Evolutionary conservation across 1,139 yeast species (phyloP).

Genomic region (Candida sp.): DNA sequence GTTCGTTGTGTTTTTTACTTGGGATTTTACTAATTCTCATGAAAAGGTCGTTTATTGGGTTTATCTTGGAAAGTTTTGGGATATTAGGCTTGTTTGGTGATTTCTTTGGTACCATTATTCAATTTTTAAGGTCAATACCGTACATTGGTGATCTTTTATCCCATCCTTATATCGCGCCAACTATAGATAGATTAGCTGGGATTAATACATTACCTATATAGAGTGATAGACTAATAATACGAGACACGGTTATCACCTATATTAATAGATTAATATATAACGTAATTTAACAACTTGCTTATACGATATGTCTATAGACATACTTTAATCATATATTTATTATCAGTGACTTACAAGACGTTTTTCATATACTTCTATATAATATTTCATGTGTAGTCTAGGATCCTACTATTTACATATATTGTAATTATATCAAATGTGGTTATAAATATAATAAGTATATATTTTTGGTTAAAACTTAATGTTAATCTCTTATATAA

Average conservation of each 20-base stretch:
- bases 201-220: slow-evolving; percentile 43
- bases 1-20: slow-evolving; percentile 70
- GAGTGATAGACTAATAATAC: not conserved
- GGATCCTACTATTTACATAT: no score
- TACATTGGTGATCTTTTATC: slow-evolving; percentile 83
- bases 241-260: not conserved
- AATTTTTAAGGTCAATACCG: slow-evolving; percentile 85
- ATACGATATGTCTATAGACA: no score
- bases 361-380: no score
- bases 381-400: no score
- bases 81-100: slow-evolving; percentile 89
- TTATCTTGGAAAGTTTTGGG: slow-evolving; percentile 81
- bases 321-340: no score
- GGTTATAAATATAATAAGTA: no score
- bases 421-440: no score
- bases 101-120: slow-evolving; percentile 86
- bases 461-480: no score
- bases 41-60: slow-evolving; percentile 82
- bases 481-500: no score
- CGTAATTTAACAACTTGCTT: no score
- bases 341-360: no score
- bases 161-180: slow-evolving; percentile 81
- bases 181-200: slow-evolving; percentile 46
- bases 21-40: slow-evolving; percentile 76
- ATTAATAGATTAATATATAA: not conserved